phyloP scores from a whole-genome alignment of 305 asterid genomes.

The Fraxinus greggii region DNA sequence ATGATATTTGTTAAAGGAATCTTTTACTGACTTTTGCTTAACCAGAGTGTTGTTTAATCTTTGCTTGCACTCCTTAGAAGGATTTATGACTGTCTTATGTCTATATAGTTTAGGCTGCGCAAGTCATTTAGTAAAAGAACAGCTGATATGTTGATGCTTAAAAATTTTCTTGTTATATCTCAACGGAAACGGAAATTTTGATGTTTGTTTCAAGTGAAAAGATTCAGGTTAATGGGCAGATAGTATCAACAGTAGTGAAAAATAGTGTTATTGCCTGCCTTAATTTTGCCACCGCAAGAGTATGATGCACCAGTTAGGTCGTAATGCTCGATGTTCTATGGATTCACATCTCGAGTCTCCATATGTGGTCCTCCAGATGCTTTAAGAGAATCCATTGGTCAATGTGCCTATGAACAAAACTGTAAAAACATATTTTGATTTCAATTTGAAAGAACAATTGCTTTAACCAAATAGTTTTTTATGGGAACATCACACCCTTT shows the following conservation, averaged over 20 bases:
- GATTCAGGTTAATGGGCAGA: neutral
- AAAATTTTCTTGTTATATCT: neutral
- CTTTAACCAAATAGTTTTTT: slow-evolving; percentile 2
- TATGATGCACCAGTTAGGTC: neutral
- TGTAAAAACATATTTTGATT: neutral
- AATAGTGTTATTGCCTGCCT: neutral
- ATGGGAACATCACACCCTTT: slow-evolving; percentile 25
- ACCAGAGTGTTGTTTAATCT: neutral
- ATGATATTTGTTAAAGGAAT: neutral
- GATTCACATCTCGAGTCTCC: neutral
- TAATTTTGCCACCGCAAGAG: neutral
- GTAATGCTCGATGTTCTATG: neutral
- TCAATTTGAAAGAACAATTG: neutral
- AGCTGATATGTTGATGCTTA: neutral
- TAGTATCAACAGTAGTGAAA: neutral
- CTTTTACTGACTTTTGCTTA: neutral
- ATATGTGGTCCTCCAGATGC: neutral
- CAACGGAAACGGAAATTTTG: neutral
- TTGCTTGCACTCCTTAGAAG: neutral
- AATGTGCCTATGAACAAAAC: neutral
- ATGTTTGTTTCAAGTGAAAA: neutral
- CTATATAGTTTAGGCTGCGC: neutral
- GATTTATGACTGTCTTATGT: neutral
- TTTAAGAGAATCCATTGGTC: neutral
- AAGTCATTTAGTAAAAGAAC: neutral